Evolutionary conservation across 148 eudicot genomes (phyloP), one percentile per base, ranked within the genome.

Genomic region (Amaranthus hypochondriacus): DNA sequence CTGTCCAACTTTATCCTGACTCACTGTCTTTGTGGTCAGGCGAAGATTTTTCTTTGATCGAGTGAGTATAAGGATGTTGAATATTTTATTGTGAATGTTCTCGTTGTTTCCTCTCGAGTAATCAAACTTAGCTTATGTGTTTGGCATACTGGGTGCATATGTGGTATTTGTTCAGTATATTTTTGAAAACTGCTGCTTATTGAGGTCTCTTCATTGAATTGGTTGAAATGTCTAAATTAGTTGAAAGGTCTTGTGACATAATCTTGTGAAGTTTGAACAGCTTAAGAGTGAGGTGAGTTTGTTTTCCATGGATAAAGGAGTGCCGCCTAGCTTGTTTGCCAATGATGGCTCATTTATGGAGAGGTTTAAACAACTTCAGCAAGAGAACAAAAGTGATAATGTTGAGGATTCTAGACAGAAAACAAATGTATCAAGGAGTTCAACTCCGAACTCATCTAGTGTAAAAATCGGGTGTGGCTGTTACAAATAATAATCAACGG

Each of bases 301-400:
- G 52, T 70, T 78, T 70, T 48, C 73, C 75, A 83, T 92, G 97
- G 98, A 91, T 84, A 91, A 89, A 81, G 85, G 81, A 82, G 80
- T 58, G 62, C 81, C 86, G 62, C 79, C 91, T 74, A 66, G 90
- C 76, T 82, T 93, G 74, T 91, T 94, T 74, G 90, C 76, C 64
- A 94, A 91, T 82, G 98, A 94, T 84, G 96, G 98, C 49, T 94
- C 98, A 52, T 94, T 91, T 77, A 87, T 94, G 99, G 99, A 92
- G 89, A 89, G 83, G 84, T 92, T 89, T 82, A 92, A 92, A 82
- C 92, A 90, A 73, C 93, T 92, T 75, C 90, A 95, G 71, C 79
- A 90, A 81, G 89, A 76, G 65, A 76, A 85, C 70, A 81, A 81
- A 77, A 84, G 71, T 68, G 76, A 77, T 57, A 69, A 75, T n/a